Base-by-base conservation (phyloP, 2,329 filamentous ascomycete species). In the Cercospora berteroae region DNA sequence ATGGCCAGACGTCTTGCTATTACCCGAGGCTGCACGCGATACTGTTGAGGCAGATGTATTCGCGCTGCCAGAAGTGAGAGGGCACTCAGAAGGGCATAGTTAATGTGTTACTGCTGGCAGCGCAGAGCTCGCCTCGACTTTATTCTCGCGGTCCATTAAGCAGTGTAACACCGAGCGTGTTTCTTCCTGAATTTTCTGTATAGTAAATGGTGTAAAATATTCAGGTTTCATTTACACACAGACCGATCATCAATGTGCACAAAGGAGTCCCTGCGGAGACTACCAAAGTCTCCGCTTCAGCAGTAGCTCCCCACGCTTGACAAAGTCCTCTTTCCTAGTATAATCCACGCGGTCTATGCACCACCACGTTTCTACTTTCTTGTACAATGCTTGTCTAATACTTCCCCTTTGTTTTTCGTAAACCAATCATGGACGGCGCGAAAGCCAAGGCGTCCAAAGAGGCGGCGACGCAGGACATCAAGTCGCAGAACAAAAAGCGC, bases 401-500 rank as follows among this genome's bases (percentile, higher is more conserved):
- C 39, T 27, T 50, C 60, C 48, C 56, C 56, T 69, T 68, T 64
- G 56, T 64, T 42, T 66, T 48, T 42, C 33, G 27, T 48, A 33
- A 36, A 57, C 63, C 27, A 20, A 52, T 18, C 60, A 69, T 69
- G 73, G 70, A 68, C 44, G 63, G 69, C 70, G 73, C 60, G 29
- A 63, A 60, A 42, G 29, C 66, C 33, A 56, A 60, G 33, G 18
- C 39, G 31, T 56, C 60, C 25, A 63, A 63, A 42, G 42, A 63
- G 29, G 27, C 60, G 44, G 67, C 68, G 58, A 63, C 62, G 25
- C 64, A 69, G 59, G 74, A 77, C 20, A 65, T 72, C 59, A 75
- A 76, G 68, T 70, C 71, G 29, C 72, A 75, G 69, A 75, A 78
- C 67, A 82, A 81, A 72, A 76, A 77, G 67, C 79, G 79, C 48